A percentile compares a stretch with the other conserved stretches of the same genome.
phyloP scores from a whole-genome alignment of 495 filamentous ascomycete genomes.

The Podospora fimiseda region DNA sequence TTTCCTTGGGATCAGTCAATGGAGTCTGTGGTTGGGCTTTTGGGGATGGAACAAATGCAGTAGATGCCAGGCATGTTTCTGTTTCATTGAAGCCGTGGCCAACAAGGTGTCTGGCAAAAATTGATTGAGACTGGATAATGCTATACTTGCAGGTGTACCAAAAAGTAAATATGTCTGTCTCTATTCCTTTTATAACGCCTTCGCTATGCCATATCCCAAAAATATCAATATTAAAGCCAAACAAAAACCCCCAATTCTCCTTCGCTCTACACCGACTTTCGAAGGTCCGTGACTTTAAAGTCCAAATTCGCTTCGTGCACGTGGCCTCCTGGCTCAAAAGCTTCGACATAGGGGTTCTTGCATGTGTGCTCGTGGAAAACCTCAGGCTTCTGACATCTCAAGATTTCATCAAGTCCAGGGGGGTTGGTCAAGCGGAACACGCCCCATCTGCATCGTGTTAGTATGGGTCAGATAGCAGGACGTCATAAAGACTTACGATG shows the following conservation, averaged over 20 bases:
- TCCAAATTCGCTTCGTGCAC: constrained; percentile 56
- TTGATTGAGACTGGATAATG: no score
- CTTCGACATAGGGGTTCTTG: constrained; percentile 75
- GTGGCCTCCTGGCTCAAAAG: constrained; percentile 68
- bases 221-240: neutral
- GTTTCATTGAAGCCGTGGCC: no score
- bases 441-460: constrained; percentile 58
- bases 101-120: no score
- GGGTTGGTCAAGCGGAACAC: constrained; percentile 90
- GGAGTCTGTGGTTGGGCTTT: no score
- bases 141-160: no score
- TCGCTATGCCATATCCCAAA: neutral
- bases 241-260: no score
- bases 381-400: constrained; percentile 65
- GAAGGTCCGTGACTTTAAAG: constrained; percentile 23
- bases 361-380: constrained; percentile 68
- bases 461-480: neutral
- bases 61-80: no score
- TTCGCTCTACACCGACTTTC: constrained; percentile 3
- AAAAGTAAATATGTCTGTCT: no score
- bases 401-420: constrained; percentile 73
- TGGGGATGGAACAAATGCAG: no score
- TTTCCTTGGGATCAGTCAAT: constrained; percentile 21
- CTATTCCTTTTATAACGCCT: neutral
- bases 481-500: constrained; percentile 52